Evolutionary conservation across 257 asterid genomes (phyloP), one percentile per base, ranked within the genome.

Genomic region (Nicotiana otophora): DNA sequence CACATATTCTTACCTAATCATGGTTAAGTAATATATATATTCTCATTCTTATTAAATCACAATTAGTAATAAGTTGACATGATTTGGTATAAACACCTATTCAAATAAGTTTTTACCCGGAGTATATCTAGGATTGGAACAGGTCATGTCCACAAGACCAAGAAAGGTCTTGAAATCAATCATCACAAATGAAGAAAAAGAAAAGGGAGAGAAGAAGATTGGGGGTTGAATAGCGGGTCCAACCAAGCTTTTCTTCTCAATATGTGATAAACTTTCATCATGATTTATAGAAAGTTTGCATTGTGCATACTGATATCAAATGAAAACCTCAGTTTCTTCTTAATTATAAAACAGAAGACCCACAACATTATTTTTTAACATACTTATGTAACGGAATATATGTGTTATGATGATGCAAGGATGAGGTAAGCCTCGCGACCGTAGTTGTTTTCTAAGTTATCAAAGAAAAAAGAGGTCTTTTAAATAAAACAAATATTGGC

Each of bases 181-280:
- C 36, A 82, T 82, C 20, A 72, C 77, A 67, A 82, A n/a, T 55
- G 79, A 42, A 36, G 84, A 78, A 34, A 78, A 48, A 11, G 20
- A n/a, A 31, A 66, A 11, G 16, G n/a, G 10, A 31, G 39, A 26
- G 39, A 14, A 11, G 57, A 17, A 10, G 16, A 51, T 3, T 51
- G 17, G 17, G 17, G 57, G 57, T 51, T 51, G 57, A 66, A 66
- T 31, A 36, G 74, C 36, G 20, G 74, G 48, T 30, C 75, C 75
- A 66, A 4, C 75, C 4, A 12, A 66, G 39, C 75, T 66, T 31
- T 66, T 30, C 17, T 66, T 66, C 8, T 10, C 16, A 7, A 11
- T 66, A 66, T 34, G 33, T n/a, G n/a, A 69, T 69, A 69, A 39
- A 69, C 33, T 69, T 39, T 72, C 78, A 72, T 72, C 78, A 72